Percentiles rank a stretch among this genome's conserved stretches.
phyloP scores from a whole-genome alignment of 2,329 filamentous ascomycete genomes.

The Curvularia eragrostidis region DNA sequence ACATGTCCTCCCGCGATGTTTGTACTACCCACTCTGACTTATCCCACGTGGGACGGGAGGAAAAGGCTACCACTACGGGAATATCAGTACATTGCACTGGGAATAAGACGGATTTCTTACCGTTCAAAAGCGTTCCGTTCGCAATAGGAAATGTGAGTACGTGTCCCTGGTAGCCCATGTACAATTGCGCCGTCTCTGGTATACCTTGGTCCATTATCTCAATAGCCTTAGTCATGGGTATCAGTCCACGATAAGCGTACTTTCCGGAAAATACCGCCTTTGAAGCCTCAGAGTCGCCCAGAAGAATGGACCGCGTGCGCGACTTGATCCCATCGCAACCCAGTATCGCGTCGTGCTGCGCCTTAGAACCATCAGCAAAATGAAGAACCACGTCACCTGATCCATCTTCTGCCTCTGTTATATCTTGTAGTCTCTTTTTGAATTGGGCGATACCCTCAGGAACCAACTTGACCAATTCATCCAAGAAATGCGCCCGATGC shows the following conservation, averaged over 20 bases:
- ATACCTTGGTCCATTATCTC: constrained; percentile 58
- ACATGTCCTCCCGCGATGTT: constrained; percentile 36
- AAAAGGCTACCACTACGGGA: constrained; percentile 36
- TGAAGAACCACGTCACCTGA: constrained; percentile 40
- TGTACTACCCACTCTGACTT: constrained; percentile 36
- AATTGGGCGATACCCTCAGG: constrained; percentile 53
- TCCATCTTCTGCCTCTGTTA: constrained; percentile 32
- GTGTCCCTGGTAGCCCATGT: constrained; percentile 64
- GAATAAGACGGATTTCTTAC: neutral
- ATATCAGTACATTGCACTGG: neutral
- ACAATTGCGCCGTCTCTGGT: constrained; percentile 61
- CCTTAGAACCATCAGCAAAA: constrained; percentile 56
- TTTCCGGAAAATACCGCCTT: constrained; percentile 62
- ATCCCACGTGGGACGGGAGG: constrained; percentile 29
- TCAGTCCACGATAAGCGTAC: constrained; percentile 67
- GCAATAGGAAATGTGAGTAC: constrained; percentile 8
- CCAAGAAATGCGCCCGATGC: constrained; percentile 59
- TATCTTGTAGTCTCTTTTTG: constrained; percentile 46
- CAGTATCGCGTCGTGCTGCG: constrained; percentile 58
- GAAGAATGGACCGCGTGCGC: constrained; percentile 58
- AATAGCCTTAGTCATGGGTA: constrained; percentile 64
- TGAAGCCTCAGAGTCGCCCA: constrained; percentile 55
- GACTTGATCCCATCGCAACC: constrained; percentile 72
- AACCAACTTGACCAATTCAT: constrained; percentile 57
- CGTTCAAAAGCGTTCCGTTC: constrained; percentile 4